Evolutionary conservation across 257 asterid species (phyloP), one percentile per base, ranked within the genome.

Genomic region (Solanum etuberosum): DNA sequence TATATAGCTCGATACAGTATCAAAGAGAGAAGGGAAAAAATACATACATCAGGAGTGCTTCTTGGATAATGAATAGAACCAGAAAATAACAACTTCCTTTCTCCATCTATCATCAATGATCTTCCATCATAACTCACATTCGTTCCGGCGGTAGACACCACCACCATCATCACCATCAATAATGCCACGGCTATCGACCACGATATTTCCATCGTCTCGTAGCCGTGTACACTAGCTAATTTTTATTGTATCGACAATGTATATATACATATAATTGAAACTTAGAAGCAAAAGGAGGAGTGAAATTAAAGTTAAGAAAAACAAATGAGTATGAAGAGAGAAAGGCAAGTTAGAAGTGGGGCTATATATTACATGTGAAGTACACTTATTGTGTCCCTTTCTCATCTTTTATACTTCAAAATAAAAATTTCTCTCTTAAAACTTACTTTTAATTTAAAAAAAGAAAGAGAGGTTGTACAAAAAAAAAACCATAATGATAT

Each of bases 41-140:
- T 18, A 68, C 91, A 10, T 94, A 96, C 99, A 86, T 96, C 91
- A 13, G 99, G 98, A 0, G 99, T 95, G 87, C 98, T 94, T 87
- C 99, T 86, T 18, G 99, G 97, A 85, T 96, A 96, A 89, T 96
- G 98, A 90, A 96, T 96, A 2, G 98, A 96, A 71, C 98, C 98
- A 12, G 98, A 96, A 78, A 96, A 96, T 81, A 95, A n/a, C 37
- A 96, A 91, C 91, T 93, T 91, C 87, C 96, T 86, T 37, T 90
- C 91, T 4, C 98, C 98, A 16, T 93, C 90, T 10, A 96, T 90
- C 59, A 96, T 92, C 86, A 96, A 65, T 2, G 98, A 94, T 87
- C 96, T 90, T 70, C 95, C 94, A 32, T 96, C 98, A 32, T 96
- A 94, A 0, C 83, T 94, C 27, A 96, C 98, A 23, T 89, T 65